A percentile compares a stretch with the other conserved stretches of the same genome.
phyloP scores from a whole-genome alignment of 2,329 filamentous ascomycete species.

The Fusarium xyrophilum region DNA sequence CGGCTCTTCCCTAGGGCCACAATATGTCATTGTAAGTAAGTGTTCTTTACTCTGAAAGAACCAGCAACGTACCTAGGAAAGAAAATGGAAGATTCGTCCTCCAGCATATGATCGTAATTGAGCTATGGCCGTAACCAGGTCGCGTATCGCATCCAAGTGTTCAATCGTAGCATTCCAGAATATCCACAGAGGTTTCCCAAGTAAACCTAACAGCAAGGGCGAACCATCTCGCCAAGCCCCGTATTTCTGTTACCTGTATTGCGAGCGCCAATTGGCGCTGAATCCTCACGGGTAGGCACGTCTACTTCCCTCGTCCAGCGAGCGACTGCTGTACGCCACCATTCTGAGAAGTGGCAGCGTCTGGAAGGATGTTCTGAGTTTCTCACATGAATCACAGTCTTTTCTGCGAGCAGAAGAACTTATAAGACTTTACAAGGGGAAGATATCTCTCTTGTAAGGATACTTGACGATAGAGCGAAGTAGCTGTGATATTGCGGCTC shows the following conservation, averaged over 20 bases:
- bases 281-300: conserved; percentile 78
- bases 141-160: conserved; percentile 91
- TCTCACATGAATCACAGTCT: neutral
- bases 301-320: conserved; percentile 51
- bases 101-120: conserved; percentile 85
- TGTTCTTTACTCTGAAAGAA: conserved; percentile 1
- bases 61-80: conserved; percentile 1
- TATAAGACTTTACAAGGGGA: neutral
- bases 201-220: conserved; percentile 57
- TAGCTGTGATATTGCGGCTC: conserved; percentile 1
- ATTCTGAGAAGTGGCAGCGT: neutral
- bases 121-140: conserved; percentile 66
- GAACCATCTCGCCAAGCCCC: conserved; percentile 46
- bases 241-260: conserved; percentile 88
- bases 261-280: conserved; percentile 77
- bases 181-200: conserved; percentile 90
- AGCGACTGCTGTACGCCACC: conserved; percentile 47
- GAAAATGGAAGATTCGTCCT: conserved; percentile 62
- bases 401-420: neutral
- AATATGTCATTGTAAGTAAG: neutral
- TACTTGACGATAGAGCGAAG: conserved; percentile 22
- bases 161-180: conserved; percentile 86
- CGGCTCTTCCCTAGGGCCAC: conserved; percentile 2
- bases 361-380: conserved; percentile 15
- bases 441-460: conserved; percentile 30